phyloP scores from a whole-genome alignment of 345 rosid genomes.

The Syzygium oleosum region DNA sequence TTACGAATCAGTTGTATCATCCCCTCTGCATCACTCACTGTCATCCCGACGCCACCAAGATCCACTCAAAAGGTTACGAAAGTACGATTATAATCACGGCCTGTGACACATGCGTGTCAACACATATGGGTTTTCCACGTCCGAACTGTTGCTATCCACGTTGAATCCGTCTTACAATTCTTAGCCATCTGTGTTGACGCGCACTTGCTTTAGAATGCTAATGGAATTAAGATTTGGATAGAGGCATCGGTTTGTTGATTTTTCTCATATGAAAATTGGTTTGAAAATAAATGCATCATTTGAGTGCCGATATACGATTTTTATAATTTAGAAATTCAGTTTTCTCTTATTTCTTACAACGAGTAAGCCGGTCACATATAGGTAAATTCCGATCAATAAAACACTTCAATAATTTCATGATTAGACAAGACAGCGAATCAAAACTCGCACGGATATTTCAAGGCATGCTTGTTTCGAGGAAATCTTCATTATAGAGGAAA shows the following conservation, averaged over 20 bases:
- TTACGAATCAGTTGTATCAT: too few species aligned
- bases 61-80: too few species aligned
- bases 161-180: too few species aligned
- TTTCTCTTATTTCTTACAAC: accelerated
- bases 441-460: neutral
- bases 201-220: neutral
- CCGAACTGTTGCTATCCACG: neutral
- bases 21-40: too few species aligned
- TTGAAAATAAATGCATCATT: too few species aligned
- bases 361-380: accelerated
- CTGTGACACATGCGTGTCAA: neutral
- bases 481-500: neutral
- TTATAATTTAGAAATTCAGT: neutral
- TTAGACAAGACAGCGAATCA: accelerated
- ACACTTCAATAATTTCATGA: neutral
- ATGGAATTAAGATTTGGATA: neutral
- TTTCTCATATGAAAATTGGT: too few species aligned
- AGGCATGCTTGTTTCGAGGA: neutral
- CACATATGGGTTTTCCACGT: neutral
- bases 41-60: too few species aligned
- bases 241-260: neutral
- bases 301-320: neutral
- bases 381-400: accelerated
- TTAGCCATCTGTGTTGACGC: neutral
- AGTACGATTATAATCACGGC: too few species aligned